Conservation (phyloP, 257 asterid genomes). For the Solanum pennellii region DNA sequence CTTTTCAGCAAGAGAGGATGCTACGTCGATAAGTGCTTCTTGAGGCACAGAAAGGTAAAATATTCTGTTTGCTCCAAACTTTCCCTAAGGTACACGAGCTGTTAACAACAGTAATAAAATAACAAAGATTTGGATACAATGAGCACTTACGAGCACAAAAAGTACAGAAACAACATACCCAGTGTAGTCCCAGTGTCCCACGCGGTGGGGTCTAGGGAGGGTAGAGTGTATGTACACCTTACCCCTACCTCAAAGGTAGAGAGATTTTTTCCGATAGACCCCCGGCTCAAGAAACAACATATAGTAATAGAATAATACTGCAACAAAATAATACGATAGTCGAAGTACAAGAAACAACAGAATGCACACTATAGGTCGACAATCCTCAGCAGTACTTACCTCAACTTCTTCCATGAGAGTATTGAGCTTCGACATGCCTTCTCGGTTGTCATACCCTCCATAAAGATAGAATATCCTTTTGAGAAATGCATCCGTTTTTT, state of each 20-base stretch:
- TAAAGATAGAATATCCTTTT: conserved; percentile 22
- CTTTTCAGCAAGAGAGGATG: conserved; percentile 25
- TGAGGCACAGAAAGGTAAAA: conserved; percentile 47
- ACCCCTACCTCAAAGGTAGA: not conserved
- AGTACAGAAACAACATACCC: not conserved
- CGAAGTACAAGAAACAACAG: not conserved
- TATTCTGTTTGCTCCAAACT: conserved; percentile 30
- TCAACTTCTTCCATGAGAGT: conserved; percentile 34
- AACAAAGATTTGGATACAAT: not conserved
- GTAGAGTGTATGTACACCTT: not conserved
- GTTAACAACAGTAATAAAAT: conserved; percentile 6
- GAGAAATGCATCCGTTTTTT: conserved; percentile 29
- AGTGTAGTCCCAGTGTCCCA: not conserved
- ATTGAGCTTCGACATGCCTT: conserved; percentile 36
- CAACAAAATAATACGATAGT: not conserved
- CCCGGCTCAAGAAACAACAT: not conserved
- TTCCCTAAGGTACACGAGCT: conserved; percentile 21
- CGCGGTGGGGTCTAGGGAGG: not conserved
- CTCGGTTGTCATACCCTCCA: conserved; percentile 38
- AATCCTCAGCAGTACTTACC: conserved; percentile 9
- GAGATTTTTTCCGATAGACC: not conserved
- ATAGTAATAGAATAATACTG: not conserved
- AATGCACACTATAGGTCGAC: not conserved
- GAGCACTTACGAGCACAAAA: not conserved
- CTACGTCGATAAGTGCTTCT: conserved; percentile 35